A percentile compares a stretch with the other conserved stretches of the same genome.
Conservation (phyloP, 1,139 yeast genomes). For the Sugiyamaella novakii region DNA sequence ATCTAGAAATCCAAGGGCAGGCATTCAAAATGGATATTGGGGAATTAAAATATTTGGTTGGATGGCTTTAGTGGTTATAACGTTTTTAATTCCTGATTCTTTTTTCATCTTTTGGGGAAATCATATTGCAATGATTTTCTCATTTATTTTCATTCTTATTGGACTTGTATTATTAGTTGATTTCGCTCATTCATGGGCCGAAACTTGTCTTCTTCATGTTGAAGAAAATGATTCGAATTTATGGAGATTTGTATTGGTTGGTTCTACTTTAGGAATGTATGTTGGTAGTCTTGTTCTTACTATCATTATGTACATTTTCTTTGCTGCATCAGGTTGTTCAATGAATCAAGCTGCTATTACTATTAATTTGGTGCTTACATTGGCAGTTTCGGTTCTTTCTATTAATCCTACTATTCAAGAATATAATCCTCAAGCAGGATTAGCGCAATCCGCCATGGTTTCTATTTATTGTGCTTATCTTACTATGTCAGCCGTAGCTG, state of each 20-base stretch:
- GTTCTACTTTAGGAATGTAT: slow-evolving; percentile 89
- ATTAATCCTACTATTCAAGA: slow-evolving; percentile 86
- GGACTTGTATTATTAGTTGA: slow-evolving; percentile 91
- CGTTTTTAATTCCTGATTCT: slow-evolving; percentile 81
- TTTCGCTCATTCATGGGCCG: slow-evolving; percentile 99
- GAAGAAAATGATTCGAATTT: slow-evolving; percentile 80
- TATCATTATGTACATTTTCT: slow-evolving; percentile 76
- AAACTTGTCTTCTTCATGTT: slow-evolving; percentile 86
- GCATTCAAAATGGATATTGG: slow-evolving; percentile 90
- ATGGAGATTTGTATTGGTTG: slow-evolving; percentile 81
- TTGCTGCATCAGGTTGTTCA: slow-evolving; percentile 81
- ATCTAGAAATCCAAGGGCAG: slow-evolving; percentile 76
- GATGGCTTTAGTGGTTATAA: slow-evolving; percentile 56
- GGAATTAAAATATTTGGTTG: slow-evolving; percentile 68
- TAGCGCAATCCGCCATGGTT: slow-evolving; percentile 97
- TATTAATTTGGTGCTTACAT: slow-evolving; percentile 65
- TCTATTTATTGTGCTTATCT: slow-evolving; percentile 90
- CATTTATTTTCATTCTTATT: slow-evolving; percentile 82
- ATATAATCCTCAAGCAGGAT: slow-evolving; percentile 90
- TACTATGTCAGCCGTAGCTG: slow-evolving; percentile 89
- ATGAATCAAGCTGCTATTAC: slow-evolving; percentile 90
- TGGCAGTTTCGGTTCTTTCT: slow-evolving; percentile 69
- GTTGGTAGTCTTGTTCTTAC: slow-evolving; percentile 71
- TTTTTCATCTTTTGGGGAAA: slow-evolving; percentile 92
- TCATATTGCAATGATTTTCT: slow-evolving; percentile 79